These are phyloP conservation scores for Ophiostoma sp. DNA, from an alignment of 2,329 filamentous ascomycete species.

Conservation along the genomic window DNA sequence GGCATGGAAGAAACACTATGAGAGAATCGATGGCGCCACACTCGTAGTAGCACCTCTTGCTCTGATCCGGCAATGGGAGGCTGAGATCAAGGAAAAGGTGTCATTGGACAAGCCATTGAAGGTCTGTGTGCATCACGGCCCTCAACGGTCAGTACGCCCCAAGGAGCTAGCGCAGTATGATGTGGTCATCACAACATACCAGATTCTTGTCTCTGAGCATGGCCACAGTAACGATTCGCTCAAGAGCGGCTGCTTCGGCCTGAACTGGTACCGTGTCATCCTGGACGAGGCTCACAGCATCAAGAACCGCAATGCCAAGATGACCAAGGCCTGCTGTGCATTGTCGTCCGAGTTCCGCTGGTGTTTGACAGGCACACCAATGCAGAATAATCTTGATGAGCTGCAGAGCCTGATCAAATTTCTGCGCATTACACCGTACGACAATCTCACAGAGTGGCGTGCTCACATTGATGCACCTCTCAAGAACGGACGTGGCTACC, in stretches of 20 bases:
- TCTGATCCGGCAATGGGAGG: slow-evolving; percentile 94
- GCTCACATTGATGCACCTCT: slow-evolving; percentile 84
- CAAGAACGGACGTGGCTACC: slow-evolving; percentile 81
- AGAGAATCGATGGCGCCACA: slow-evolving; percentile 68
- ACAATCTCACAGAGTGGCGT: slow-evolving; percentile 81
- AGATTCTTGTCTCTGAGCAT: slow-evolving; percentile 89
- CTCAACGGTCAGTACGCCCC: slow-evolving; percentile 72
- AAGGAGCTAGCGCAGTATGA: slow-evolving; percentile 78
- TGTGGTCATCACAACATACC: slow-evolving; percentile 95
- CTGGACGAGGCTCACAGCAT: slow-evolving; percentile 96
- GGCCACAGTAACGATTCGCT: slow-evolving; percentile 60
- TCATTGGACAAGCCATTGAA: slow-evolving; percentile 59
- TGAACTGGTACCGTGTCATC: slow-evolving; percentile 93
- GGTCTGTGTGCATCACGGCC: slow-evolving; percentile 87
- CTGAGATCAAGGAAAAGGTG: slow-evolving; percentile 82
- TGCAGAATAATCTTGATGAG: slow-evolving; percentile 98
- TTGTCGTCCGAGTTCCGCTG: slow-evolving; percentile 83
- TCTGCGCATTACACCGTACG: slow-evolving; percentile 83
- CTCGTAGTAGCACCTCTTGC: slow-evolving; percentile 89
- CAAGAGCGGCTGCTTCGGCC: slow-evolving; percentile 78
- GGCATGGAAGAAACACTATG: slow-evolving; percentile 62
- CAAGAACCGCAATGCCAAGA: slow-evolving; percentile 96
- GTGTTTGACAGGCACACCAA: slow-evolving; percentile 93
- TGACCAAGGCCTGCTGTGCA: slow-evolving; percentile 85
- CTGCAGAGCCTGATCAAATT: slow-evolving; percentile 91